phyloP scores from a whole-genome alignment of 345 rosid genomes.

The Mercurialis annua region DNA sequence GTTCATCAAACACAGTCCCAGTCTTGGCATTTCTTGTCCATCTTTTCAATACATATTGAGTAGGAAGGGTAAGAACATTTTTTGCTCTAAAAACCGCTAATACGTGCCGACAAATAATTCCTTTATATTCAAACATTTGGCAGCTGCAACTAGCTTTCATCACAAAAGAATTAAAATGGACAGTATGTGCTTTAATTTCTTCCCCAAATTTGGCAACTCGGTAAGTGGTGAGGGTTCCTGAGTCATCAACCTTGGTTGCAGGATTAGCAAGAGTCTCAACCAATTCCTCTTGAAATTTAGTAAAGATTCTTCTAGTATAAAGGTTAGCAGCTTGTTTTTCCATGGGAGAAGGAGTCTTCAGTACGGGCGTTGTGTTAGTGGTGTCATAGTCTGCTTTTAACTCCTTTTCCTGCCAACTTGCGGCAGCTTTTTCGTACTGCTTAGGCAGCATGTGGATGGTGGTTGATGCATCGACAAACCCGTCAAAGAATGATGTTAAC shows the following conservation, averaged over 20 bases:
- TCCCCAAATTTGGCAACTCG: slow-evolving; percentile 71
- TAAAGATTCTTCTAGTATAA: slow-evolving; percentile 59
- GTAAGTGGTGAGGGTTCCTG: slow-evolving; percentile 46
- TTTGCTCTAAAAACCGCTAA: slow-evolving; percentile 69
- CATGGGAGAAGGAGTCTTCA: slow-evolving; percentile 79
- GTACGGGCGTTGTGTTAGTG: slow-evolving; percentile 41
- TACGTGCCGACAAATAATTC: slow-evolving; percentile 71
- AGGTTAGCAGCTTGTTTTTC: slow-evolving; percentile 73
- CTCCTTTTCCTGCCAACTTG: slow-evolving; percentile 67
- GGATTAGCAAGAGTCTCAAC: slow-evolving; percentile 70
- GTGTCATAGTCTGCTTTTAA: slow-evolving; percentile 73
- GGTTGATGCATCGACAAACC: slow-evolving; percentile 56
- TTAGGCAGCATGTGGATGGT: slow-evolving; percentile 48
- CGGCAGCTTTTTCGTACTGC: slow-evolving; percentile 65
- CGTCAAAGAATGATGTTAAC: slow-evolving; percentile 51
- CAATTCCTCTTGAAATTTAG: slow-evolving; percentile 76
- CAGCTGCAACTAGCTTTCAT: slow-evolving; percentile 79
- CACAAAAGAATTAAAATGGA: slow-evolving; percentile 55
- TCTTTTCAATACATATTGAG: slow-evolving; percentile 58
- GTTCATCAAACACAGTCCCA: slow-evolving; percentile 39
- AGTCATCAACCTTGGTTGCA: slow-evolving; percentile 56
- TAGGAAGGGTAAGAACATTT: slow-evolving; percentile 68
- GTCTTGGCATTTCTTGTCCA: slow-evolving; percentile 80
- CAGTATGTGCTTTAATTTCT: slow-evolving; percentile 54
- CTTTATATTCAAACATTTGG: slow-evolving; percentile 76